These are phyloP conservation scores for Eruca vesicaria DNA, from an alignment of 441 rosid genomes.

Conservation along the genomic window DNA sequence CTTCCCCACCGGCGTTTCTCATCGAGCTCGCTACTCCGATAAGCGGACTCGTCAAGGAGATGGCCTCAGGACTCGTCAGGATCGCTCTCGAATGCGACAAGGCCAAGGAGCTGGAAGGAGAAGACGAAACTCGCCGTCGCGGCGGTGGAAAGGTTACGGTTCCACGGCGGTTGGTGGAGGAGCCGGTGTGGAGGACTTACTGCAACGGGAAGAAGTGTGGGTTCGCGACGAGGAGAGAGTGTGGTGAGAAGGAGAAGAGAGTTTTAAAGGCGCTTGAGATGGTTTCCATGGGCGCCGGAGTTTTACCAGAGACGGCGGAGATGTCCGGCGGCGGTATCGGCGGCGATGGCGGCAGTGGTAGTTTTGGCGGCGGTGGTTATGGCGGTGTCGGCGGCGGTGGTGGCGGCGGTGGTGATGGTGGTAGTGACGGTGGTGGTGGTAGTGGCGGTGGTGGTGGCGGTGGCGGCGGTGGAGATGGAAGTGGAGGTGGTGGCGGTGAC, in stretches of 20 bases:
- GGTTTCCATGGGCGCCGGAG: conserved; percentile 98
- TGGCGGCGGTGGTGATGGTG: too few species aligned
- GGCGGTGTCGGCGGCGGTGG: too few species aligned
- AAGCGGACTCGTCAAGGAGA: conserved; percentile 75
- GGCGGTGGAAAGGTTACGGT: conserved; percentile 10
- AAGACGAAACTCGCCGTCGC: background rate
- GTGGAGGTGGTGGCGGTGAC: too few species aligned
- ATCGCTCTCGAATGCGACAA: conserved; percentile 92
- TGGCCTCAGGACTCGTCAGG: conserved; percentile 94
- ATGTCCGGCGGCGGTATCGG: conserved; percentile 56
- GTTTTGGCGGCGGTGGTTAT: too few species aligned
- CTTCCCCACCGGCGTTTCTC: conserved; percentile 73
- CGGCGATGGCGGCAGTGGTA: too few species aligned
- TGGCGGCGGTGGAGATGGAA: too few species aligned
- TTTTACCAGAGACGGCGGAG: conserved; percentile 56
- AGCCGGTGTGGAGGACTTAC: conserved; percentile 86
- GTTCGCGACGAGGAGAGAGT: conserved; percentile 72
- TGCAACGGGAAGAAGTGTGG: conserved; percentile 94
- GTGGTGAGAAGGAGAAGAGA: conserved; percentile 68
- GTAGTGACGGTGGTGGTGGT: too few species aligned
- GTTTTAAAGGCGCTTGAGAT: conserved; percentile 83
- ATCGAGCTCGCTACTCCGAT: conserved; percentile 91
- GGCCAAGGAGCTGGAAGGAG: conserved; percentile 43
- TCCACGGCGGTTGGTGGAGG: conserved; percentile 71
- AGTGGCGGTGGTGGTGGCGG: conserved; percentile 48